Evolutionary conservation across 2,329 filamentous ascomycete genomes (phyloP).

Genomic region (Myriosclerotinia curreyana): DNA sequence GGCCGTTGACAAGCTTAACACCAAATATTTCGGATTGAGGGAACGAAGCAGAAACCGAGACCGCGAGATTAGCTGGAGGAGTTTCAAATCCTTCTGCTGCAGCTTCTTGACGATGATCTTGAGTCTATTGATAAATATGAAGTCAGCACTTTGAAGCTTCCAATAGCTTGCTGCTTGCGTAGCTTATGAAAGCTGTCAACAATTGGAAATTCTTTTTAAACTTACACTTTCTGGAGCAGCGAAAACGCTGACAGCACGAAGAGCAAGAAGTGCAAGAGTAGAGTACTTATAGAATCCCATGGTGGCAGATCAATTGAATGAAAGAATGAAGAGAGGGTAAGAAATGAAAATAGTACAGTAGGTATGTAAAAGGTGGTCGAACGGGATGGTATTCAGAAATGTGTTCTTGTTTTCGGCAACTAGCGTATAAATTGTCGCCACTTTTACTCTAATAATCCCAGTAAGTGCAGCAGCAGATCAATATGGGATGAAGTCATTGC

Average conservation of each 20-base stretch:
- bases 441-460: neutral
- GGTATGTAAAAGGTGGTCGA: conserved; percentile 8
- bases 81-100: conserved; percentile 33
- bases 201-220: conserved; percentile 29
- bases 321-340: conserved; percentile 10
- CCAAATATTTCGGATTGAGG: conserved; percentile 74
- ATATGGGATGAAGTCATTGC: conserved; percentile 1
- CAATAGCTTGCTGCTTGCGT: conserved; percentile 21
- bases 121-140: conserved; percentile 19
- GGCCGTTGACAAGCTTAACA: conserved; percentile 92
- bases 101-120: conserved; percentile 25
- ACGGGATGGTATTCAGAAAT: conserved; percentile 17
- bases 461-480: conserved; percentile 7
- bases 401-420: conserved; percentile 21
- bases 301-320: conserved; percentile 38
- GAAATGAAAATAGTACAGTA: neutral
- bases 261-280: conserved; percentile 67
- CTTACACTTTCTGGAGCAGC: conserved; percentile 58
- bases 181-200: conserved; percentile 16
- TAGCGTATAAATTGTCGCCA: conserved; percentile 15
- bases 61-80: conserved; percentile 51
- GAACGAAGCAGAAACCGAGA: conserved; percentile 62
- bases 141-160: conserved; percentile 1
- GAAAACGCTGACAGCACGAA: conserved; percentile 63
- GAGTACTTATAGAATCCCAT: conserved; percentile 76